phyloP scores from a whole-genome alignment of 805 yeast genomes.

The Hanseniaspora thailandica region DNA sequence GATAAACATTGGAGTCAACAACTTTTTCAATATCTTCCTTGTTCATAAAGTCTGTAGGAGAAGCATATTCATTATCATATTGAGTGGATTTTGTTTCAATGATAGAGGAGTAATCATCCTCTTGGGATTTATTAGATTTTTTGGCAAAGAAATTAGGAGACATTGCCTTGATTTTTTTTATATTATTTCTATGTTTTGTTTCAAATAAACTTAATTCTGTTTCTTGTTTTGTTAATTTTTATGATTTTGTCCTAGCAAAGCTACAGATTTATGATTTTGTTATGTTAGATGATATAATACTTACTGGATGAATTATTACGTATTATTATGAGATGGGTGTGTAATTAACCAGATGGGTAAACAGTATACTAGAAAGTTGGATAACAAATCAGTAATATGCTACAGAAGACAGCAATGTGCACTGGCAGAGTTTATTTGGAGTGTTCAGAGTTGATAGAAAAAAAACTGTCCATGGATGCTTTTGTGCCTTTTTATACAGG shows the following conservation, averaged over 20 bases:
- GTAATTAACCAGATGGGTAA: too few relatives aligned
- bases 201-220: not conserved
- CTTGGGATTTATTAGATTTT: not conserved
- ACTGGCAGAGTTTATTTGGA: too few relatives aligned
- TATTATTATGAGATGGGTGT: too few relatives aligned
- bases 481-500: too few relatives aligned
- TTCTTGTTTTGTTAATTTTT: too few relatives aligned
- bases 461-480: too few relatives aligned
- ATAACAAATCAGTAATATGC: too few relatives aligned
- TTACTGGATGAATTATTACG: too few relatives aligned
- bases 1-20: slow-evolving; percentile 26
- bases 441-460: too few relatives aligned
- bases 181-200: not conserved
- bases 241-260: too few relatives aligned
- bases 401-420: too few relatives aligned
- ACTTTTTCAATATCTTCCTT: slow-evolving; percentile 29
- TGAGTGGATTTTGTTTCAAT: slow-evolving; percentile 4
- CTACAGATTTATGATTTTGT: not conserved
- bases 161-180: not conserved
- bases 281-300: not conserved
- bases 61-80: not conserved
- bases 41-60: slow-evolving; percentile 23
- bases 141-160: not conserved
- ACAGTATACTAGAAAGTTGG: too few relatives aligned
- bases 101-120: slow-evolving; percentile 11